A percentile compares a stretch with the other conserved stretches of the same genome.
These are phyloP conservation scores for Phytophthora aleatoria DNA, from an alignment of 352 stramenopile species.

Conservation along the genomic window DNA sequence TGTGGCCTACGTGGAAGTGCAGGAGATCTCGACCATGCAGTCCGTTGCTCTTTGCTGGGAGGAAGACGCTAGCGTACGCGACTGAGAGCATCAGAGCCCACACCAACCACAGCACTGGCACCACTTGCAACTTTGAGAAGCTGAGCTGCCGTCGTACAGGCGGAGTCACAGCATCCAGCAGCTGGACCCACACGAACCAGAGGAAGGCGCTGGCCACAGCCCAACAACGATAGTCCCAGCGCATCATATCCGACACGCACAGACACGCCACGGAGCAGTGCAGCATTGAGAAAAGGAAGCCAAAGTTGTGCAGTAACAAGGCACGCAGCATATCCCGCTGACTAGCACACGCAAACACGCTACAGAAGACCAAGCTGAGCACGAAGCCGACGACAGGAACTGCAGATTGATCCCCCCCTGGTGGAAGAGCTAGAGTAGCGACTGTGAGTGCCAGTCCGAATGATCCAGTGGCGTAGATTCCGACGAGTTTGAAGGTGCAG, in stretches of 20 bases:
- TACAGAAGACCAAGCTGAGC: slow-evolving; percentile 12
- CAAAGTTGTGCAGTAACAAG: slow-evolving; percentile 40
- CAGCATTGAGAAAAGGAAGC: slow-evolving; percentile 40
- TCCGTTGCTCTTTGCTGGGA: slow-evolving; percentile 29
- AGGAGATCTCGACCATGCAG: slow-evolving; percentile 40
- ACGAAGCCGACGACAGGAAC: slow-evolving; percentile 10
- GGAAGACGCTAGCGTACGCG: slow-evolving; percentile 32
- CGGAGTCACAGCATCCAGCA: slow-evolving; percentile 39
- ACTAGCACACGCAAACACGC: slow-evolving; percentile 20
- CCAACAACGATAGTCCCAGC: slow-evolving; percentile 33
- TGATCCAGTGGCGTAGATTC: slow-evolving; percentile 13
- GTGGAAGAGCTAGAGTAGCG: slow-evolving; percentile 11
- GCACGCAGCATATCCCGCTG: slow-evolving; percentile 34
- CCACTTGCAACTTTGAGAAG: slow-evolving; percentile 30
- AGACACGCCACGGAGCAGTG: slow-evolving; percentile 37
- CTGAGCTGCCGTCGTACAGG: slow-evolving; percentile 17
- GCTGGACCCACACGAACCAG: slow-evolving; percentile 40
- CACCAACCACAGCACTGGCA: slow-evolving; percentile 25
- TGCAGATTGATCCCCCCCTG: not conserved
- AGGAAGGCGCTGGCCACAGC: slow-evolving; percentile 31
- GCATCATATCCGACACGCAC: slow-evolving; percentile 31
- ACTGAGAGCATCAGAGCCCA: slow-evolving; percentile 27
- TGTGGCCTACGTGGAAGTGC: slow-evolving; percentile 21
- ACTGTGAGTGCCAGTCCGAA: slow-evolving; percentile 13
- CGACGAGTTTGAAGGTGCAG: not conserved